phyloP scores from a whole-genome alignment of 441 rosid species.

The Codiaeum variegatum region DNA sequence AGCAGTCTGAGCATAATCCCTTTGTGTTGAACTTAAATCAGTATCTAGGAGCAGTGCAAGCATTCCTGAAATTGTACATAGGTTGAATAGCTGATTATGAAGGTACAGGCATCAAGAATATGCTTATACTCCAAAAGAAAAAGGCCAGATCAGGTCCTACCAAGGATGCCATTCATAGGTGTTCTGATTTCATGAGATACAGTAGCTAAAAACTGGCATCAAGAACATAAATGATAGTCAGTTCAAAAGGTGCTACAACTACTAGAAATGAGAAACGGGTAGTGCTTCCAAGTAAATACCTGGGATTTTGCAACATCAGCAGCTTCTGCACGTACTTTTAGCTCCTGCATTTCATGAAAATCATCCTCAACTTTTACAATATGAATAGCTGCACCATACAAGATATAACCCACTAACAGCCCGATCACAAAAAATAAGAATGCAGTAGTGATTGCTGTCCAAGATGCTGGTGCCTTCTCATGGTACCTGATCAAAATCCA shows the following conservation, averaged over 20 bases:
- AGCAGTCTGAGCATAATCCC: conserved; percentile 93
- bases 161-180: conserved; percentile 98
- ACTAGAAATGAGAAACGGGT: not conserved
- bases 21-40: conserved; percentile 77
- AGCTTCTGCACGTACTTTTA: conserved; percentile 85
- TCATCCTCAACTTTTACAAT: conserved; percentile 89
- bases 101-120: conserved; percentile 4
- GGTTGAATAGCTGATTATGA: conserved; percentile 4
- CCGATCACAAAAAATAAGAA: conserved; percentile 64
- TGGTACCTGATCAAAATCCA: conserved; percentile 54
- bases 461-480: conserved; percentile 69
- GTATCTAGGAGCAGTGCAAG: conserved; percentile 87
- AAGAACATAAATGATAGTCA: conserved; percentile 17
- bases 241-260: conserved; percentile 9
- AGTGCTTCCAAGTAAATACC: conserved; percentile 28
- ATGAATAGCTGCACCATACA: conserved; percentile 67
- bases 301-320: conserved; percentile 97
- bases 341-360: conserved; percentile 72
- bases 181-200: conserved; percentile 97
- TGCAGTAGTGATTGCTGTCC: conserved; percentile 67
- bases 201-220: conserved; percentile 72
- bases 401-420: conserved; percentile 71
- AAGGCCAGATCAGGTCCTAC: conserved; percentile 34
- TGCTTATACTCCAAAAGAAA: conserved; percentile 7
- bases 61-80: conserved; percentile 54